phyloP scores from a whole-genome alignment of 208 protist species.

The Borovskyia barvae region DNA sequence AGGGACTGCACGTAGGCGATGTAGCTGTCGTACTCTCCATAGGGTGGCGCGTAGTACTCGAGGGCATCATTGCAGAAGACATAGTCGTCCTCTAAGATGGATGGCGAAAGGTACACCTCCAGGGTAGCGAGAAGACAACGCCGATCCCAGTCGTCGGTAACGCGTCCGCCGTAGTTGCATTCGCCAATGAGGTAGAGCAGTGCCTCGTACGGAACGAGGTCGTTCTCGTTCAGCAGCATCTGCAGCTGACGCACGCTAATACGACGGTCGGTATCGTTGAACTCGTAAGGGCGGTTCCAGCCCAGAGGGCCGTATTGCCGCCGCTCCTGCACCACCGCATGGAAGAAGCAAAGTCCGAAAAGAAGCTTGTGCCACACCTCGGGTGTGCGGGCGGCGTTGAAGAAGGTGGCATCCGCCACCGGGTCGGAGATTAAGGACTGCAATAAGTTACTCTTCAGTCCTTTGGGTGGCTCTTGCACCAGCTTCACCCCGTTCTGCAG shows the following conservation, averaged over 20 bases:
- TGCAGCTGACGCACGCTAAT: constrained; percentile 95
- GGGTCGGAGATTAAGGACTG: constrained; percentile 93
- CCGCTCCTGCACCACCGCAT: constrained; percentile 96
- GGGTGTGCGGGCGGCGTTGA: constrained; percentile 79
- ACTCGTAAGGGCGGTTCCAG: constrained; percentile 97
- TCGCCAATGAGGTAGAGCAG: constrained; percentile 93
- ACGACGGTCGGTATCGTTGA: constrained; percentile 96
- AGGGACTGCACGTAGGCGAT: constrained; percentile 85
- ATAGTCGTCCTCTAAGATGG: constrained; percentile 92
- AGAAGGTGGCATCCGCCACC: constrained; percentile 83
- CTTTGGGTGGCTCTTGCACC: constrained; percentile 98
- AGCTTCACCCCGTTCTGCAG: constrained; percentile 98
- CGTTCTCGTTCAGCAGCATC: constrained; percentile 94
- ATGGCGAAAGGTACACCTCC: constrained; percentile 77
- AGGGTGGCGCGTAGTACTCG: constrained; percentile 84
- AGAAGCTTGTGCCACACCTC: constrained; percentile 90
- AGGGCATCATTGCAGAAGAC: constrained; percentile 80
- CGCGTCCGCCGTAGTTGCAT: constrained; percentile 93
- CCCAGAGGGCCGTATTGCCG: constrained; percentile 95
- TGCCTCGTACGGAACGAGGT: constrained; percentile 92
- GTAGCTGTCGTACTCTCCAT: constrained; percentile 82
- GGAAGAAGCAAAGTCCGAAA: constrained; percentile 96
- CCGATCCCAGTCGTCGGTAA: constrained; percentile 94
- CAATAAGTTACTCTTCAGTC: constrained; percentile 95
- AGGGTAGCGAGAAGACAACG: constrained; percentile 92